These are phyloP conservation scores for Pholiota molesta DNA, from an alignment of 768 basidiomycete species.

Conservation along the genomic window DNA sequence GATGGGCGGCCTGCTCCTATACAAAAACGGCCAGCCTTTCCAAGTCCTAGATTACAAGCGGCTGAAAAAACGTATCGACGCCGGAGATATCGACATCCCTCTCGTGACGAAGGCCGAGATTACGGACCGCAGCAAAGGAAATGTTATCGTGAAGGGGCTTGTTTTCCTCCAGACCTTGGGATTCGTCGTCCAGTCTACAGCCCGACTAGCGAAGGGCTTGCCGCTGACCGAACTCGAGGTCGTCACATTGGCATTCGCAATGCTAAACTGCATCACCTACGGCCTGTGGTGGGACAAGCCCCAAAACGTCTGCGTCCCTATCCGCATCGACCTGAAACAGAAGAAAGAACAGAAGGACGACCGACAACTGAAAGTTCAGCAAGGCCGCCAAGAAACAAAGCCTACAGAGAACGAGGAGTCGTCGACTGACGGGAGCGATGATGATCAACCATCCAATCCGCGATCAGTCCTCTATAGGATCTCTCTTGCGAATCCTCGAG, in stretches of 20 bases:
- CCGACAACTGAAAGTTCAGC: not conserved
- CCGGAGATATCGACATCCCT: slow-evolving; percentile 10
- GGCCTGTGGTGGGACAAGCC: not conserved
- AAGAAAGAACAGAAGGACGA: not conserved
- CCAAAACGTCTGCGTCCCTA: not conserved
- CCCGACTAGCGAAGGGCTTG: slow-evolving; percentile 23
- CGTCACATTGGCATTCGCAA: too few relatives aligned
- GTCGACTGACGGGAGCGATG: not conserved
- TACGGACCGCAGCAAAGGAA: slow-evolving; percentile 34
- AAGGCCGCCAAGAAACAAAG: not conserved
- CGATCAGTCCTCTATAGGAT: too few relatives aligned
- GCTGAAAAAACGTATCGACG: slow-evolving; percentile 8
- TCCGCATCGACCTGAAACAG: not conserved
- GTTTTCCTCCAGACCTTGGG: slow-evolving; percentile 33
- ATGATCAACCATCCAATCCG: too few relatives aligned
- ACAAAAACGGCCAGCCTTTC: not conserved
- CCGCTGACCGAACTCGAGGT: slow-evolving; percentile 33
- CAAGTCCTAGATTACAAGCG: not conserved
- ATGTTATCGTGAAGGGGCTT: slow-evolving; percentile 31
- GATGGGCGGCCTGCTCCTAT: slow-evolving; percentile 17
- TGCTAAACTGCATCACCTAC: too few relatives aligned
- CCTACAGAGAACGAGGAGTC: not conserved
- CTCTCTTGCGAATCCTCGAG: too few relatives aligned
- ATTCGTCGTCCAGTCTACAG: slow-evolving; percentile 33
- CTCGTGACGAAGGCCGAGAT: slow-evolving; percentile 23